Percentiles rank a stretch among this genome's conserved stretches.
These are phyloP conservation scores for Pythium apleroticum DNA, from an alignment of 352 stramenopile genomes.

Conservation along the genomic window DNA sequence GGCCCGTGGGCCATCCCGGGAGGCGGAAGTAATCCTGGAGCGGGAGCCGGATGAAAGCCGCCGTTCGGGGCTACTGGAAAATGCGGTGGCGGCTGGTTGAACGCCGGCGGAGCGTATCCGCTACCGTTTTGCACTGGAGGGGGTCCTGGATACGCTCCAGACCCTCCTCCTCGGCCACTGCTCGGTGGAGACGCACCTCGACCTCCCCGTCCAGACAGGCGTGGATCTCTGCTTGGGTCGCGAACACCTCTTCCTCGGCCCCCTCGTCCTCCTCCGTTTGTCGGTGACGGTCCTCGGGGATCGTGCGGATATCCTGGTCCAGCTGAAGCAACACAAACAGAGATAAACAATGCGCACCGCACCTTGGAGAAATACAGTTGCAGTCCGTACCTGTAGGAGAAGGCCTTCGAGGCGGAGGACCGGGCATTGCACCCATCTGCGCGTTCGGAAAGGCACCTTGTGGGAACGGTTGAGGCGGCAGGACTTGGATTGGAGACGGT, in stretches of 20 bases:
- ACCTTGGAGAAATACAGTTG: too few species aligned
- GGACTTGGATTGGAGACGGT: slow-evolving; percentile 1
- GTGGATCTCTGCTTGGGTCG: slow-evolving; percentile 12
- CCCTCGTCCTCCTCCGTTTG: slow-evolving; percentile 17
- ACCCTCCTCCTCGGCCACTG: slow-evolving; percentile 8
- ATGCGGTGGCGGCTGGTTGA: slow-evolving; percentile 5
- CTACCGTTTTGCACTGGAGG: neutral
- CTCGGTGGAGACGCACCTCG: neutral
- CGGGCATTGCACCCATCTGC: neutral
- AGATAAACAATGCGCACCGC: neutral
- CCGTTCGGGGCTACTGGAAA: slow-evolving; percentile 2
- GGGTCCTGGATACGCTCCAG: neutral
- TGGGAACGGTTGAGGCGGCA: neutral
- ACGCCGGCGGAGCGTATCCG: neutral
- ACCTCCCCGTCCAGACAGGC: slow-evolving; percentile 14
- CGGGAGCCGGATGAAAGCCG: slow-evolving; percentile 1
- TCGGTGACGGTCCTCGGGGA: slow-evolving; percentile 12
- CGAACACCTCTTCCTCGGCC: slow-evolving; percentile 16
- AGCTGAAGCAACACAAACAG: slow-evolving; percentile 2
- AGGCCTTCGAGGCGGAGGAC: neutral
- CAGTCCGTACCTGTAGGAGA: slow-evolving; percentile 15
- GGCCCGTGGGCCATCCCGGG: neutral
- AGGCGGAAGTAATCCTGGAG: neutral
- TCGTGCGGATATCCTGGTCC: slow-evolving; percentile 2
- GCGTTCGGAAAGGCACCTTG: neutral